These are phyloP conservation scores for Geotrichum cucujoidarum DNA, from an alignment of 1,139 yeast species.

Conservation along the genomic window DNA sequence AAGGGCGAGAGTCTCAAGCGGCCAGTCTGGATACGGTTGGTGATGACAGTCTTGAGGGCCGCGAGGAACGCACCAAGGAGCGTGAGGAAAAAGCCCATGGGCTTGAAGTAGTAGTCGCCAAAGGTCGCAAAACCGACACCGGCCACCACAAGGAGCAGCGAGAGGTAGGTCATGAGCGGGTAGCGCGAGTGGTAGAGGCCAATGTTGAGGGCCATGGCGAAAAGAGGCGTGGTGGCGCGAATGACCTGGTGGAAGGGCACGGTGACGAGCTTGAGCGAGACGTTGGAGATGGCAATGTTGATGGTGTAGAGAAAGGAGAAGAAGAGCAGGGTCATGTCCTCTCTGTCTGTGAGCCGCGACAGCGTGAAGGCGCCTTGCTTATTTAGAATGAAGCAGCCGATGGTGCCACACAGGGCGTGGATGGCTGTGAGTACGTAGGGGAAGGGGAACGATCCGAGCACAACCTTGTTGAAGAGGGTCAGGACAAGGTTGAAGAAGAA, in stretches of 20 bases:
- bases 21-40: conserved; percentile 29
- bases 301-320: conserved; percentile 30
- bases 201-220: conserved; percentile 28
- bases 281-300: conserved; percentile 31
- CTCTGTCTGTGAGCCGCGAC: conserved; percentile 24
- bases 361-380: conserved; percentile 24
- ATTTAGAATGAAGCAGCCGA: conserved; percentile 27
- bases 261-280: conserved; percentile 29
- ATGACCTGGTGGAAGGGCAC: conserved; percentile 31
- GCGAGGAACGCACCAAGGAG: conserved; percentile 29
- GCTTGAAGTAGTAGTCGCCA: conserved; percentile 28
- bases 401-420: conserved; percentile 28
- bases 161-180: conserved; percentile 26
- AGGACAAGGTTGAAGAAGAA: conserved; percentile 29
- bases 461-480: conserved; percentile 30
- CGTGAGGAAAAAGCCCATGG: conserved; percentile 28
- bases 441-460: conserved; percentile 30
- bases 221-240: conserved; percentile 30
- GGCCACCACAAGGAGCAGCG: conserved; percentile 24
- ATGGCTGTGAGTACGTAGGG: conserved; percentile 29
- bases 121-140: conserved; percentile 27
- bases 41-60: conserved; percentile 29
- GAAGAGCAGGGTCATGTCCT: conserved; percentile 25
- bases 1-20: conserved; percentile 26
- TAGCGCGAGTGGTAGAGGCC: conserved; percentile 25